Percentiles rank a stretch among this genome's conserved stretches.
These are phyloP conservation scores for Chlamydomonas urium DNA, from an alignment of 139 green algal genomes.

Conservation along the genomic window DNA sequence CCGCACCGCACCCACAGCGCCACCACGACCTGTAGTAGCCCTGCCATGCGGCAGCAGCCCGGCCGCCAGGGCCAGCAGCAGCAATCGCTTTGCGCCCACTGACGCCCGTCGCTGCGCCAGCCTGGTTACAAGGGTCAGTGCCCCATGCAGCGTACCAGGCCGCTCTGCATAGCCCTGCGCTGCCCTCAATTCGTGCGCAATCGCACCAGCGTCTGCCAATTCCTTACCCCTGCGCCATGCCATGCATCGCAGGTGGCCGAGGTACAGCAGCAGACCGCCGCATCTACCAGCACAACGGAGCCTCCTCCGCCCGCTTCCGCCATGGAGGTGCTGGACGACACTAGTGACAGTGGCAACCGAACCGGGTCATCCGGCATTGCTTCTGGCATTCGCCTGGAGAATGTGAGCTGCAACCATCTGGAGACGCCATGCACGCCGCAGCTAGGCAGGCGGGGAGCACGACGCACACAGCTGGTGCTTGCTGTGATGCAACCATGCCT, in stretches of 20 bases:
- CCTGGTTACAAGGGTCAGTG: too few species aligned
- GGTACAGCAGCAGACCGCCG: neutral
- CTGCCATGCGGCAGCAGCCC: too few species aligned
- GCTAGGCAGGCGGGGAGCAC: neutral
- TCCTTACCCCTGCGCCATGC: too few species aligned
- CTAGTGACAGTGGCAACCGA: neutral
- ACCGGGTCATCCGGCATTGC: conserved; percentile 45
- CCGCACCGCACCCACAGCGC: too few species aligned
- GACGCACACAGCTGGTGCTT: neutral
- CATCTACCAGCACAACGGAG: neutral
- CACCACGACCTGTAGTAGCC: too few species aligned
- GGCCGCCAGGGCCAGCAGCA: too few species aligned
- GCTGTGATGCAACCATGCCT: neutral
- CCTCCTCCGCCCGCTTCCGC: neutral
- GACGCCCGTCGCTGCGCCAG: too few species aligned
- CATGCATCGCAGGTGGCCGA: conserved; percentile 36
- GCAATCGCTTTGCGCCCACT: too few species aligned
- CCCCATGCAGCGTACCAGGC: too few species aligned
- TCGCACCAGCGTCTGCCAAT: too few species aligned
- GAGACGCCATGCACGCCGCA: neutral
- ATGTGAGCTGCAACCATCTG: conserved; percentile 41
- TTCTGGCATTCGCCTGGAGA: conserved; percentile 69
- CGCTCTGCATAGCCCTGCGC: too few species aligned
- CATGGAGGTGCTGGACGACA: conserved; percentile 8
- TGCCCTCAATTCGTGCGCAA: too few species aligned